phyloP scores from a whole-genome alignment of 306 rosid genomes.

The Rosa rugosa region DNA sequence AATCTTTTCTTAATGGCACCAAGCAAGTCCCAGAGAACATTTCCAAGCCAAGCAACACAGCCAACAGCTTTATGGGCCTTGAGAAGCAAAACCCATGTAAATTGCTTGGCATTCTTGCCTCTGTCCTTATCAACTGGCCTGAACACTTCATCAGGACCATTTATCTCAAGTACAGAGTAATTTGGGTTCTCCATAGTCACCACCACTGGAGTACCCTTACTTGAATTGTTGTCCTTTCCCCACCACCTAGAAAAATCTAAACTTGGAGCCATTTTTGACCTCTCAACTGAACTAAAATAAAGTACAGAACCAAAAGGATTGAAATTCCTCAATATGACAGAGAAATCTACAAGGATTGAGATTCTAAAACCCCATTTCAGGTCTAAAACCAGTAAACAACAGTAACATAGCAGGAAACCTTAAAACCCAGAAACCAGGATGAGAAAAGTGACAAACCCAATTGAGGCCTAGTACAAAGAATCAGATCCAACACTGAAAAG shows the following conservation, averaged over 20 bases:
- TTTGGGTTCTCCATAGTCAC: conserved; percentile 61
- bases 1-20: conserved; percentile 42
- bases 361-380: conserved; percentile 16
- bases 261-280: conserved; percentile 36
- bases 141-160: conserved; percentile 51
- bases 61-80: conserved; percentile 46
- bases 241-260: conserved; percentile 46
- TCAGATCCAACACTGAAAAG: conserved; percentile 34
- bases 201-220: conserved; percentile 52
- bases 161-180: conserved; percentile 53
- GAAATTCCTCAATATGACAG: neutral
- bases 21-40: conserved; percentile 39
- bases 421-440: conserved; percentile 11
- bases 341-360: conserved; percentile 8
- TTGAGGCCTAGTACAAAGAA: conserved; percentile 8
- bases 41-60: conserved; percentile 45
- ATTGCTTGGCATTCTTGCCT: conserved; percentile 55
- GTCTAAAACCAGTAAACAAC: neutral
- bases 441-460: conserved; percentile 19
- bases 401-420: neutral
- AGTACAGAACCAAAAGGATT: conserved; percentile 1
- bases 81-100: conserved; percentile 55
- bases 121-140: conserved; percentile 48
- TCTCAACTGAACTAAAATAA: conserved; percentile 1
- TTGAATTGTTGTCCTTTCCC: conserved; percentile 32